Base-by-base conservation (phyloP, 164 flowering plant species). In the Tinospora cordifolia region DNA sequence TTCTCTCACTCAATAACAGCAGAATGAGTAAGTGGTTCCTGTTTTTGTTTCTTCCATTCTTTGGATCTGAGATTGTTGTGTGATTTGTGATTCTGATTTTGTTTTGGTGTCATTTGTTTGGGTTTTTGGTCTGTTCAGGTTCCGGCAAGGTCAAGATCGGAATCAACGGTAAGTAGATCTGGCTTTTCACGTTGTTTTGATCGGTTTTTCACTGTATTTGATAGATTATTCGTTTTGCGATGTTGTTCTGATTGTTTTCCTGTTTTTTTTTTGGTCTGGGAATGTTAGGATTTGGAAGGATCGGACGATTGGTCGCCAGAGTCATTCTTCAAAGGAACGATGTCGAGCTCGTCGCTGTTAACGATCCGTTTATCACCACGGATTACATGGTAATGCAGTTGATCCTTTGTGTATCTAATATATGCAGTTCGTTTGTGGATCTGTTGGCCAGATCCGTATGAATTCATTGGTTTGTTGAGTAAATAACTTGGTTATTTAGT, bases 341-440 rank as follows among this genome's bases (percentile, higher is more conserved):
- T 78, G 81, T 92, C 62, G 97, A 92, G 68, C 87, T 92, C 21
- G 97, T 92, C 27, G 96, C 92, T 47, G 87, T 92, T 44, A 92
- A 92, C 58, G 97, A 90, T 74, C 97, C 96, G 0, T 92, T 90
- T 81, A 87, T 92, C 81, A 73, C 84, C 72, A 82, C 86, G 8
- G 93, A 90, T 17, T 90, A 92, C 87, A 92, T 92, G 98, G 96
- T 90, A 73, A 62, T 22, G 10, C 47, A 5, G 24, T 39, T 34
- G 0, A 58, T 34, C 36, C 19, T 4, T 51, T n/a, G 6, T 54
- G 21, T 54, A 8, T 19, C n/a, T 51, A 12, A 41, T 41, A 11
- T 41, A 4, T 51, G n/a, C 0, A 9, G 47, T 44, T 11, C 47
- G 12, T 44, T 44, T 44, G 12, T 44, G 12, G 47, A 51, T 51